phyloP scores from a whole-genome alignment of 208 protist genomes.

The Trypanosoma melophagium region DNA sequence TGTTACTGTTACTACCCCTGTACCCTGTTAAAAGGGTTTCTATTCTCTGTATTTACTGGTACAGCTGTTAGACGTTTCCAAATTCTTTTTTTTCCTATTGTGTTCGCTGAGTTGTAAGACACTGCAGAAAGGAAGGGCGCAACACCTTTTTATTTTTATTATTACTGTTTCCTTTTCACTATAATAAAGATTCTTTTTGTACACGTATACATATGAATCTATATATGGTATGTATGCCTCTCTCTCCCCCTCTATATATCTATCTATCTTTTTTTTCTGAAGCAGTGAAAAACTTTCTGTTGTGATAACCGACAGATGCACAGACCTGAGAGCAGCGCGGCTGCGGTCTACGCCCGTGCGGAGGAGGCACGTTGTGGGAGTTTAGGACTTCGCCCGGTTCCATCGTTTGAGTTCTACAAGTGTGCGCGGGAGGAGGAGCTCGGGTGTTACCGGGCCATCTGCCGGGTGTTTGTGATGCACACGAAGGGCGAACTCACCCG shows the following conservation, averaged over 20 bases:
- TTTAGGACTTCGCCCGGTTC: constrained; percentile 41
- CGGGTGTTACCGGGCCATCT: constrained; percentile 61
- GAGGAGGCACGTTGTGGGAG: constrained; percentile 40
- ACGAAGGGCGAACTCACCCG: constrained; percentile 44
- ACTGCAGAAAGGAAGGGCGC: background rate
- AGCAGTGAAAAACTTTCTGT: no score
- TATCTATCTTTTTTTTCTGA: background rate
- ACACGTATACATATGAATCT: constrained; percentile 1
- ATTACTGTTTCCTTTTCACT: constrained; percentile 1
- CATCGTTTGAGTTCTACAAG: constrained; percentile 78
- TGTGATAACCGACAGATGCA: constrained; percentile 15
- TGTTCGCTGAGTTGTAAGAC: no score
- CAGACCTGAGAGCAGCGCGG: constrained; percentile 3
- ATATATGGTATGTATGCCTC: no score
- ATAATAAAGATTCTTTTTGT: constrained; percentile 2
- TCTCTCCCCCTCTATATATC: no score
- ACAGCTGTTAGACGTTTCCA: no score
- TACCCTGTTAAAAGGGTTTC: no score
- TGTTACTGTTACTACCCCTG: background rate
- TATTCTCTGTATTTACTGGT: no score
- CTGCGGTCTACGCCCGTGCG: constrained; percentile 56
- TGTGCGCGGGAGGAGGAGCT: constrained; percentile 81
- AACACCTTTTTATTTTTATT: background rate
- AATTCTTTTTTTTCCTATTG: constrained; percentile 13
- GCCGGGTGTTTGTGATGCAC: constrained; percentile 81